A percentile compares a stretch with the other conserved stretches of the same genome.
phyloP scores from a whole-genome alignment of 2,329 filamentous ascomycete genomes.

The Diaporthe vaccinii region DNA sequence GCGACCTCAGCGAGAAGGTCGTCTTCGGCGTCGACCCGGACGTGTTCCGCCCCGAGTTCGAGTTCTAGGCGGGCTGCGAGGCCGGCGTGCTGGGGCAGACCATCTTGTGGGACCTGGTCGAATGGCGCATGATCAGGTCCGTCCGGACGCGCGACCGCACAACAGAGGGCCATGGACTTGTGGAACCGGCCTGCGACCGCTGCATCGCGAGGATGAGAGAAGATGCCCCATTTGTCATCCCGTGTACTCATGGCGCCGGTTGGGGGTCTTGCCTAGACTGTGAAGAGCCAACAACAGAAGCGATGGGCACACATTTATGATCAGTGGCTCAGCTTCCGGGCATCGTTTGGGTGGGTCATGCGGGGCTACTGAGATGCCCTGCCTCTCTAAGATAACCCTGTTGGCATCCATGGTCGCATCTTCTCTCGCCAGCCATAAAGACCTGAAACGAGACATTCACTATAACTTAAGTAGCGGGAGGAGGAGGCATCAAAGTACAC shows the following conservation, averaged over 20 bases:
- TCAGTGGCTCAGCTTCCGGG: not conserved
- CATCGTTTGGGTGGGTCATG: not conserved
- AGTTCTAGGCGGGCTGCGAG: slow-evolving; percentile 52
- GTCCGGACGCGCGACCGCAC: not conserved
- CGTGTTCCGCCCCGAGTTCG: slow-evolving; percentile 89
- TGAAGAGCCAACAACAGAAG: not conserved
- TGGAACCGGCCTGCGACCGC: not conserved
- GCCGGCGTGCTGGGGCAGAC: not conserved
- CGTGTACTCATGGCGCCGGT: too few species aligned
- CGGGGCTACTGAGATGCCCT: not conserved
- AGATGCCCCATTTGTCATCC: too few species aligned
- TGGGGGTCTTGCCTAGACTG: too few species aligned
- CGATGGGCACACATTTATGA: not conserved
- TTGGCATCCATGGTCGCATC: not conserved
- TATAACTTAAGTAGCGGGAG: not conserved
- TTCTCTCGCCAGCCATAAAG: not conserved
- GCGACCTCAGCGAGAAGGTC: slow-evolving; percentile 90
- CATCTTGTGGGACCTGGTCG: not conserved
- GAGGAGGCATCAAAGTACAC: not conserved
- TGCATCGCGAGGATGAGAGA: too few species aligned
- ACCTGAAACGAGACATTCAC: not conserved
- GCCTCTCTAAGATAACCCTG: not conserved
- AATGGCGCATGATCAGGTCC: not conserved
- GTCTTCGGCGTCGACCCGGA: slow-evolving; percentile 92
- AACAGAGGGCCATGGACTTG: not conserved